Percentiles rank a stretch among this genome's conserved stretches.
Conservation (phyloP, 1,139 yeast species). For the Yamadazyma songkhlaensis region DNA sequence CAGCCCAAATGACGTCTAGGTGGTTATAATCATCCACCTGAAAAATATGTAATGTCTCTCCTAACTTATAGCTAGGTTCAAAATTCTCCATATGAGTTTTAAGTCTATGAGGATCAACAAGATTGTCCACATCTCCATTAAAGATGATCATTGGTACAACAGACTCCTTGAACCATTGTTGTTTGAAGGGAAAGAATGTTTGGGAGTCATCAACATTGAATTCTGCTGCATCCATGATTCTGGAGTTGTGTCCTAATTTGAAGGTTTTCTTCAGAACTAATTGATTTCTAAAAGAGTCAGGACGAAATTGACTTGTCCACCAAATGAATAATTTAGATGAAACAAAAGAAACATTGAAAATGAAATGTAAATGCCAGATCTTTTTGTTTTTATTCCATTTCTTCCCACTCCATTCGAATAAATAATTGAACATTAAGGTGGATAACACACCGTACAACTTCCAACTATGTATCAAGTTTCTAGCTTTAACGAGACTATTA, state of each 20-base stretch:
- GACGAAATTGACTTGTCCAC: constrained; percentile 65
- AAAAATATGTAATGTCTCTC: constrained; percentile 32
- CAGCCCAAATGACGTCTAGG: constrained; percentile 58
- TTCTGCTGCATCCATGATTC: constrained; percentile 14
- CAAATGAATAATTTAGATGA: constrained; percentile 81
- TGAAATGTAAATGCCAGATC: constrained; percentile 67
- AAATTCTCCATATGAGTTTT: constrained; percentile 47
- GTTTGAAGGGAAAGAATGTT: constrained; percentile 50
- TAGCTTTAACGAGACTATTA: constrained; percentile 53
- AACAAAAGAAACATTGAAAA: constrained; percentile 84
- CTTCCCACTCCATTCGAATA: constrained; percentile 82
- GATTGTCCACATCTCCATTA: constrained; percentile 58
- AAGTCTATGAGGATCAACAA: constrained; percentile 65
- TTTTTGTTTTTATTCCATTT: constrained; percentile 64
- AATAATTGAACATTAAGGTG: constrained; percentile 75
- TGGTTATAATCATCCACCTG: constrained; percentile 51
- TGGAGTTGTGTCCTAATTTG: constrained; percentile 24
- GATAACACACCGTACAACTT: constrained; percentile 59
- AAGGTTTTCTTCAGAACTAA: constrained; percentile 34
- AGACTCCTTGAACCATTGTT: constrained; percentile 57
- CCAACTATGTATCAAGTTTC: constrained; percentile 44
- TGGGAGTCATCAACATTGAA: constrained; percentile 38
- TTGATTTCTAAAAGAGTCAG: constrained; percentile 41
- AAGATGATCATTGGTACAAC: constrained; percentile 54
- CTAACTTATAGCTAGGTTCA: constrained; percentile 45